Conservation (phyloP, 1,139 yeast genomes). For the Yamadazyma triangularis region DNA sequence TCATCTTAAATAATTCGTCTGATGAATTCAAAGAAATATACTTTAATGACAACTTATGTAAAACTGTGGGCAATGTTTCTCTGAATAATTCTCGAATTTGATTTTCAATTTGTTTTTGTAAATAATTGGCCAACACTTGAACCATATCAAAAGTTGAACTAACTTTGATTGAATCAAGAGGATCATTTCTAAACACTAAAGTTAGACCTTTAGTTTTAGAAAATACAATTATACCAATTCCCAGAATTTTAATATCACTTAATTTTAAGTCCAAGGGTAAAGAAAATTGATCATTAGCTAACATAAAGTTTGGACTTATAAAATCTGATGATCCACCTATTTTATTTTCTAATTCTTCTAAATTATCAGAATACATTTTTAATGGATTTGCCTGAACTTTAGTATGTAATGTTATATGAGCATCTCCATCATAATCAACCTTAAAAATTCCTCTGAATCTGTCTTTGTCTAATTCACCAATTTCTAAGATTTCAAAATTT, state of each 20-base stretch:
- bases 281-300: slow-evolving; percentile 66
- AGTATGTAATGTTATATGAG: slow-evolving; percentile 73
- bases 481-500: slow-evolving; percentile 73
- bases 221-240: slow-evolving; percentile 81
- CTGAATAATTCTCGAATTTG: slow-evolving; percentile 78
- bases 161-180: slow-evolving; percentile 76
- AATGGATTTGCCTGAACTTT: slow-evolving; percentile 83
- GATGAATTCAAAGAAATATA: slow-evolving; percentile 41
- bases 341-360: slow-evolving; percentile 35
- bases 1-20: slow-evolving; percentile 4
- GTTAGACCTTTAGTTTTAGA: slow-evolving; percentile 80
- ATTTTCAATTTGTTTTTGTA: slow-evolving; percentile 77
- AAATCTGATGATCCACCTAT: slow-evolving; percentile 31
- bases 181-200: slow-evolving; percentile 83
- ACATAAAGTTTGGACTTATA: slow-evolving; percentile 61
- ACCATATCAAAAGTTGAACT: slow-evolving; percentile 83
- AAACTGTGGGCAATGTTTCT: slow-evolving; percentile 77
- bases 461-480: slow-evolving; percentile 79
- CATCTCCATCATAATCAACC: slow-evolving; percentile 75
- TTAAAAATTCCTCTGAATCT: slow-evolving; percentile 83
- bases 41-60: slow-evolving; percentile 70
- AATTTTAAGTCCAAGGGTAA: slow-evolving; percentile 75
- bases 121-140: slow-evolving; percentile 73
- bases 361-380: slow-evolving; percentile 57
- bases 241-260: slow-evolving; percentile 68